Evolutionary conservation across 805 yeast species (phyloP).

Genomic region (Wickerhamiella sergipiensis): DNA sequence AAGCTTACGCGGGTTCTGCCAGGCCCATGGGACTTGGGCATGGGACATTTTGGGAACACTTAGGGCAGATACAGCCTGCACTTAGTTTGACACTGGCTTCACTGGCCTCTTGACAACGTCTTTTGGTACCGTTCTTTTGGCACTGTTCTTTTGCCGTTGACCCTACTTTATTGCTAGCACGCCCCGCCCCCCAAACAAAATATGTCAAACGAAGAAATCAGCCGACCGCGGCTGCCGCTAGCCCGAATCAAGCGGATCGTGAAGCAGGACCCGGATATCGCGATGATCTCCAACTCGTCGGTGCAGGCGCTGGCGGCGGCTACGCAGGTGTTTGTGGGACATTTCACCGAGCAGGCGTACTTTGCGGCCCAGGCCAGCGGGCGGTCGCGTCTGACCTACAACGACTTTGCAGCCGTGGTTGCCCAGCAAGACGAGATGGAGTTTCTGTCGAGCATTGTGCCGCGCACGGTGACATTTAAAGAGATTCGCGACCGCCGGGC

Average conservation of each 20-base stretch:
- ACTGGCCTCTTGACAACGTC: no score
- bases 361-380: conserved; percentile 49
- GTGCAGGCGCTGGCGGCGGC: conserved; percentile 69
- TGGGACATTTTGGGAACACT: no score
- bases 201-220: background rate
- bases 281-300: conserved; percentile 53
- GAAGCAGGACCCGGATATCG: conserved; percentile 62
- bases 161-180: background rate
- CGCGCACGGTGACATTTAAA: conserved; percentile 25
- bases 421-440: conserved; percentile 42
- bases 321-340: conserved; percentile 58
- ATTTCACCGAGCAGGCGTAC: conserved; percentile 58
- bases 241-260: conserved; percentile 58
- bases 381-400: conserved; percentile 55
- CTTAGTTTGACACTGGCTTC: no score
- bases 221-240: conserved; percentile 34
- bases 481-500: conserved; percentile 7
- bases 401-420: conserved; percentile 57
- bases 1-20: no score
- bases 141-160: no score
- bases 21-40: no score
- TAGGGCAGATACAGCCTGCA: no score
- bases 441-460: conserved; percentile 55
- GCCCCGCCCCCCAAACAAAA: no score
- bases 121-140: no score